A percentile compares a stretch with the other conserved stretches of the same genome.
Conservation (phyloP, 805 yeast genomes). For the Starmera dryadoides region DNA sequence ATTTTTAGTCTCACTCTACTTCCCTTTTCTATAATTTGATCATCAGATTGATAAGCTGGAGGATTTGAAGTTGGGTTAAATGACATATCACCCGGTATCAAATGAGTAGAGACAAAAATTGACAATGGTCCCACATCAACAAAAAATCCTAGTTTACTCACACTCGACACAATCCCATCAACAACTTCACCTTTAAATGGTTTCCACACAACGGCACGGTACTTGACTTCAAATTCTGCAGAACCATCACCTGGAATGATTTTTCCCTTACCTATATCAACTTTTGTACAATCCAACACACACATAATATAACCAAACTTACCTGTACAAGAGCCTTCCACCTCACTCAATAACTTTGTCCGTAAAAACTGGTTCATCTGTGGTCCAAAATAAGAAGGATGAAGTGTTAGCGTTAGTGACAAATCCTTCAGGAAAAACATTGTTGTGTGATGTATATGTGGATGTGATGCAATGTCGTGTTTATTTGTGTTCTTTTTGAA, state of each 20-base stretch:
- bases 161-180: constrained; percentile 91
- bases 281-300: constrained; percentile 88
- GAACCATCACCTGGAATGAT: constrained; percentile 88
- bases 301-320: constrained; percentile 97
- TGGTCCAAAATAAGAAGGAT: constrained; percentile 96
- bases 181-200: constrained; percentile 99
- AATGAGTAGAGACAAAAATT: constrained; percentile 90
- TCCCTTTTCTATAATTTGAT: constrained; percentile 91
- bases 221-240: constrained; percentile 94
- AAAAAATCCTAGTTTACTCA: constrained; percentile 91
- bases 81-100: constrained; percentile 89
- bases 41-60: constrained; percentile 95
- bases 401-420: constrained; percentile 84
- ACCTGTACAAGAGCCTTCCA: constrained; percentile 98
- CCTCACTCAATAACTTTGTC: constrained; percentile 87
- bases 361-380: constrained; percentile 92
- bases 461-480: background rate
- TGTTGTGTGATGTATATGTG: background rate
- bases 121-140: constrained; percentile 97
- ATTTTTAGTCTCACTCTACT: constrained; percentile 90
- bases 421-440: constrained; percentile 69
- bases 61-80: constrained; percentile 95
- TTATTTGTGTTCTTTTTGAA: background rate
- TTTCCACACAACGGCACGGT: constrained; percentile 95
- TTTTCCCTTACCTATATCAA: constrained; percentile 91